These are phyloP conservation scores for Cymbopogon citratus DNA, from an alignment of 176 grass and related monocot genomes.

Conservation along the genomic window DNA sequence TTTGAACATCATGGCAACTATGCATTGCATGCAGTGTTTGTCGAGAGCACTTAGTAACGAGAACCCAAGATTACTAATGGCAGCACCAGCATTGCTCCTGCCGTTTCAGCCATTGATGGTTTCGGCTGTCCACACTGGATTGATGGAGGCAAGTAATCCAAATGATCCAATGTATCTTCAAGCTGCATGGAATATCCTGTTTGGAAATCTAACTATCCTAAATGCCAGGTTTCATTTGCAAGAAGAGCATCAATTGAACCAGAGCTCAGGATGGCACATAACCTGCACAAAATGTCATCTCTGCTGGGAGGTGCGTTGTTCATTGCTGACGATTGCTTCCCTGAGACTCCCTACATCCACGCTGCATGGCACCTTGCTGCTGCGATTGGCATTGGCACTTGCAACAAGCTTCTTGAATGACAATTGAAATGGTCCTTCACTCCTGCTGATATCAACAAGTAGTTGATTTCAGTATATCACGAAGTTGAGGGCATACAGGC, in stretches of 20 bases:
- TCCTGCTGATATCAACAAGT: constrained; percentile 27
- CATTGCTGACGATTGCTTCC: constrained; percentile 75
- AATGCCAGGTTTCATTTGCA: constrained; percentile 67
- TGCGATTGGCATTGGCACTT: constrained; percentile 71
- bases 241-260: constrained; percentile 71
- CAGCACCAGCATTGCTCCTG: constrained; percentile 70
- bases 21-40: constrained; percentile 55
- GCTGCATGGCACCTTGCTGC: constrained; percentile 96
- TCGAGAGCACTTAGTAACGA: constrained; percentile 70
- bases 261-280: constrained; percentile 76
- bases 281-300: constrained; percentile 86
- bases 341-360: constrained; percentile 75
- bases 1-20: neutral
- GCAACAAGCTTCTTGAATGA: constrained; percentile 91
- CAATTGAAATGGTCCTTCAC: neutral
- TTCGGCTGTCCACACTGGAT: constrained; percentile 85
- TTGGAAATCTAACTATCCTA: neutral
- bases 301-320: constrained; percentile 79
- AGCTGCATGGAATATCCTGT: neutral
- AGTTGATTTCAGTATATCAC: constrained; percentile 27
- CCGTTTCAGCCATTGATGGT: constrained; percentile 93
- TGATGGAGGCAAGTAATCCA: constrained; percentile 84
- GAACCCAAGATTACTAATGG: constrained; percentile 76
- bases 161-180: neutral
- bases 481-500: neutral